A percentile compares a stretch with the other conserved stretches of the same genome.
phyloP scores from a whole-genome alignment of 129 eudicot species.

The Tanacetum coccineum region DNA sequence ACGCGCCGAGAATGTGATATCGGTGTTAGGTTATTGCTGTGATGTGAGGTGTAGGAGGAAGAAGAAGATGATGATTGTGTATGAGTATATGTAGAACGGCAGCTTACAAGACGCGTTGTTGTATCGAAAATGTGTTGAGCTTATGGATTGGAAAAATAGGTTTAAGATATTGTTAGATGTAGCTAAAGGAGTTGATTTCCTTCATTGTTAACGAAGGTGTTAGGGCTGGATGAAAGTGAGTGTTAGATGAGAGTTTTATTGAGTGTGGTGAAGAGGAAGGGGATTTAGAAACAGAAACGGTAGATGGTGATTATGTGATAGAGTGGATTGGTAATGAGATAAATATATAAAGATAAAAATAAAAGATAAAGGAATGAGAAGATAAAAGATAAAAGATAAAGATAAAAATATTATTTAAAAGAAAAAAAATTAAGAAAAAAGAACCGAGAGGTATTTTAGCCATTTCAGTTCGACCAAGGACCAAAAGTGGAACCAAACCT shows the following conservation, averaged over 20 bases:
- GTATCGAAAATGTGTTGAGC: slow-evolving; percentile 67
- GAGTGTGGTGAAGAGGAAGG: slow-evolving; percentile 46
- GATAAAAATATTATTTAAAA: no score
- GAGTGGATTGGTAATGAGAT: no score
- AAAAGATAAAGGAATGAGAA: no score
- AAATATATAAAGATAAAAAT: no score
- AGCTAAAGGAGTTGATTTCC: slow-evolving; percentile 72
- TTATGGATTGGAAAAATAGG: slow-evolving; percentile 67
- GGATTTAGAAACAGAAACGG: slow-evolving; percentile 32
- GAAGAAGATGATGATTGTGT: slow-evolving; percentile 55
- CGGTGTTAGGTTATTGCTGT: slow-evolving; percentile 67
- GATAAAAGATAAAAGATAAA: no score
- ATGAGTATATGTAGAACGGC: slow-evolving; percentile 86
- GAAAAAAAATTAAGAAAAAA: no score
- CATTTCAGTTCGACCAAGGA: no score
- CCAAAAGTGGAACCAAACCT: no score
- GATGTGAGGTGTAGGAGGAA: slow-evolving; percentile 35
- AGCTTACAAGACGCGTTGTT: slow-evolving; percentile 86
- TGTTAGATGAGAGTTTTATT: slow-evolving; percentile 37
- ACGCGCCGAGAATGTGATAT: slow-evolving; percentile 35
- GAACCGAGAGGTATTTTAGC: no score
- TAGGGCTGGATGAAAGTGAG: slow-evolving; percentile 48
- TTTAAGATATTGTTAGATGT: slow-evolving; percentile 47
- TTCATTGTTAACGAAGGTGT: slow-evolving; percentile 58
- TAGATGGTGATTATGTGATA: slow-evolving; percentile 35